phyloP scores from a whole-genome alignment of 2,329 filamentous ascomycete species.

The Dothiorella sarmentorum region DNA sequence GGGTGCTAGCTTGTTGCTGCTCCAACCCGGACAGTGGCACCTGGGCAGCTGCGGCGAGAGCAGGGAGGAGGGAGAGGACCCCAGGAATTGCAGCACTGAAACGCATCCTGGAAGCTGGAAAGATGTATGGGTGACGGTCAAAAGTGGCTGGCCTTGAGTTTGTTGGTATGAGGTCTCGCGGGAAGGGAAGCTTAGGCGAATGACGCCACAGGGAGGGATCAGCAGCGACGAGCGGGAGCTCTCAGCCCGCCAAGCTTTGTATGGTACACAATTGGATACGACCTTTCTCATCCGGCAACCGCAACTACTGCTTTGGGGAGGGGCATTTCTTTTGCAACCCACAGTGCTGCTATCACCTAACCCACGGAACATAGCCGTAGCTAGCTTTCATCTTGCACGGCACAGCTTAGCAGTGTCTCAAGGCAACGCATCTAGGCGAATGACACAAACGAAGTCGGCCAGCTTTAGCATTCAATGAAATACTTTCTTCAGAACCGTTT shows the following conservation, averaged over 20 bases:
- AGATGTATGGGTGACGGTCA: background rate
- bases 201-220: slow-evolving; percentile 6
- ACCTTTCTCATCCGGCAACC: too few relatives aligned
- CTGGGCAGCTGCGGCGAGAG: slow-evolving; percentile 2
- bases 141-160: background rate
- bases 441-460: background rate
- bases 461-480: background rate
- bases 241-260: slow-evolving; percentile 4
- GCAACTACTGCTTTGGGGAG: too few relatives aligned
- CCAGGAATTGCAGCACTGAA: background rate
- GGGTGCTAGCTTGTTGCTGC: background rate
- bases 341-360: too few relatives aligned
- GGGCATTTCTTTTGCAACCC: too few relatives aligned
- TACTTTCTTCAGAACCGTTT: slow-evolving; percentile 40
- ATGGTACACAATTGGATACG: too few relatives aligned
- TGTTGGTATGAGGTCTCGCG: background rate
- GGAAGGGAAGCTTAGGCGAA: background rate
- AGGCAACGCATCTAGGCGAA: too few relatives aligned
- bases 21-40: background rate
- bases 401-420: too few relatives aligned
- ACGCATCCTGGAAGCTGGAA: slow-evolving; percentile 3
- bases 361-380: too few relatives aligned
- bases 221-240: background rate
- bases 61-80: background rate
- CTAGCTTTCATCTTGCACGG: too few relatives aligned